Conservation (phyloP, 257 asterid species). For the Solanum sitiens region DNA sequence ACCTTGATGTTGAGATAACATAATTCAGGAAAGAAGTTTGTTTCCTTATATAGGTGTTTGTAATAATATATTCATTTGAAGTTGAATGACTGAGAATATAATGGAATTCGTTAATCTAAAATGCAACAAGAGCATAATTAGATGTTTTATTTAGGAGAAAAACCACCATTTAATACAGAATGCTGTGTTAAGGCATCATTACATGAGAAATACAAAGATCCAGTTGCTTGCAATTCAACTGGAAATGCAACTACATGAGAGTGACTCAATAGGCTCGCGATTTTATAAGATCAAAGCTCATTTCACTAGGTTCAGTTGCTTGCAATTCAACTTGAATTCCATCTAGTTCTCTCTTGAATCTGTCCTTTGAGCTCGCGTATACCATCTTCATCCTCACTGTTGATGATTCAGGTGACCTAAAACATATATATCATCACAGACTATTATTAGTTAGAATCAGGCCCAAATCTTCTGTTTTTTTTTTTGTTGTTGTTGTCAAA, state of each 20-base stretch:
- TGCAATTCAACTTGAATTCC: no score
- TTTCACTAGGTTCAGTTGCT: no score
- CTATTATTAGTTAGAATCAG: neutral
- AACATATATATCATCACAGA: no score
- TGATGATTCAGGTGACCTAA: no score
- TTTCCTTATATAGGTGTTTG: neutral
- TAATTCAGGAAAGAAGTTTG: neutral
- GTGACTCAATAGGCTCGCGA: constrained; percentile 1
- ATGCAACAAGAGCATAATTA: neutral
- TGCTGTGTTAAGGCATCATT: neutral
- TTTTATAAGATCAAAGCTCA: no score
- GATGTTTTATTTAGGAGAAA: neutral
- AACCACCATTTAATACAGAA: neutral
- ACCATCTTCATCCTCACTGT: no score
- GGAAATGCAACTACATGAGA: constrained; percentile 2
- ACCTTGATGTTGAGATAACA: neutral
- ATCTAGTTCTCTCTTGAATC: no score
- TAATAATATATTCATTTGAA: neutral
- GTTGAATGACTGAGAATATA: neutral
- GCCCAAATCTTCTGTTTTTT: neutral
- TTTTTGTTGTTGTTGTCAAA: neutral
- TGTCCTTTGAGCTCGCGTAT: no score
- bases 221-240: no score
- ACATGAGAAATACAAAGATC: neutral
- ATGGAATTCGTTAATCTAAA: neutral